phyloP scores from a whole-genome alignment of 768 basidiomycete genomes.

The Flagelloscypha sp. region DNA sequence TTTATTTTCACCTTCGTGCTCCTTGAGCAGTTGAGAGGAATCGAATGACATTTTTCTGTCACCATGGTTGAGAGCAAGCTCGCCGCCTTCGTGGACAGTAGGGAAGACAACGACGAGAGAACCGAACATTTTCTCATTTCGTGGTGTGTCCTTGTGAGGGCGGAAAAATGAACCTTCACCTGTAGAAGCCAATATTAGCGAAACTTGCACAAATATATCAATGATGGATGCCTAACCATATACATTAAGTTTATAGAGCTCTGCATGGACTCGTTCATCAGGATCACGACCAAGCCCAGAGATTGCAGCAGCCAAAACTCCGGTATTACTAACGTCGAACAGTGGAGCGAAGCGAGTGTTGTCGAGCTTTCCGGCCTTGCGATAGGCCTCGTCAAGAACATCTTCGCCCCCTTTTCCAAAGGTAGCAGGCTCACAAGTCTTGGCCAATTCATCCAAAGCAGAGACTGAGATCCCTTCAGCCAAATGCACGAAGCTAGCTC shows the following conservation, averaged over 20 bases:
- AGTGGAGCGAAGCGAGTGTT: constrained; percentile 4
- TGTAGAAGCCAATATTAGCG: constrained; percentile 2
- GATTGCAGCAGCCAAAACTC: constrained; percentile 1
- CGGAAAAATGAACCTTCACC: constrained; percentile 29
- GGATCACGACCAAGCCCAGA: constrained; percentile 1
- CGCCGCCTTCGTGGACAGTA: constrained; percentile 26
- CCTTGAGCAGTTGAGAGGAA: constrained; percentile 14
- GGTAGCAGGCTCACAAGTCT: constrained; percentile 20
- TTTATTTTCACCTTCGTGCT: not conserved
- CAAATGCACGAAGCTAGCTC: too few species aligned
- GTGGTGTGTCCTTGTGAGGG: constrained; percentile 31
- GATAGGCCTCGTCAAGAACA: constrained; percentile 24
- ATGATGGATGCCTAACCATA: constrained; percentile 18
- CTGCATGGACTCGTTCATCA: constrained; percentile 5
- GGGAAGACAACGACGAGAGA: constrained; percentile 33
- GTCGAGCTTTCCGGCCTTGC: constrained; percentile 26
- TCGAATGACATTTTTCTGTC: constrained; percentile 23
- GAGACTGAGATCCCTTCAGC: too few species aligned
- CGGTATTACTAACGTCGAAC: constrained; percentile 2
- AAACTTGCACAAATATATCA: not conserved
- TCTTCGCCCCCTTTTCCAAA: constrained; percentile 21
- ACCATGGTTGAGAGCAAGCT: constrained; percentile 17
- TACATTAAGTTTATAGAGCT: constrained; percentile 31
- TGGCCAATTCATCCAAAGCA: too few species aligned
- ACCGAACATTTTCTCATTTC: constrained; percentile 27